phyloP scores from a whole-genome alignment of 495 filamentous ascomycete species.

The Xylaria flabelliformis region DNA sequence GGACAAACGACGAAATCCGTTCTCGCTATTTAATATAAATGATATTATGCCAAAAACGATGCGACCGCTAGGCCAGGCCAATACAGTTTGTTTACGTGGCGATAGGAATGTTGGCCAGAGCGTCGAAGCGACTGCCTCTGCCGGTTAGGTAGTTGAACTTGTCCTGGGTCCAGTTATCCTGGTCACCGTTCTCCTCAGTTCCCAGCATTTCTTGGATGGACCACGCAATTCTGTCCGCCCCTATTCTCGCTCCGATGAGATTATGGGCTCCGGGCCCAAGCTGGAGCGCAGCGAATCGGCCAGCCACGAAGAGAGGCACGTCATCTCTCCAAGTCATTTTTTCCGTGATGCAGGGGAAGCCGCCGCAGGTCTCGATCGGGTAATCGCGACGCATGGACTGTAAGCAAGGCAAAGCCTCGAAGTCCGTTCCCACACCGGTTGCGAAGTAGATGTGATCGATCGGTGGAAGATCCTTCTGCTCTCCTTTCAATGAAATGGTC shows the following conservation, averaged over 20 bases:
- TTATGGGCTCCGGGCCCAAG: conserved; percentile 68
- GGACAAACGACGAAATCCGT: not conserved
- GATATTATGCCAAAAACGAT: not conserved
- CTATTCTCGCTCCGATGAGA: conserved; percentile 67
- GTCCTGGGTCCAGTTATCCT: conserved; percentile 28
- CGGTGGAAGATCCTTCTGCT: conserved; percentile 54
- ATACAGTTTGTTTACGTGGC: not conserved
- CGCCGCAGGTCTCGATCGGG: conserved; percentile 59
- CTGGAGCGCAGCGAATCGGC: conserved; percentile 62
- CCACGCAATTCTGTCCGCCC: conserved; percentile 68
- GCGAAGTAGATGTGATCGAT: conserved; percentile 73
- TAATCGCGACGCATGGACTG: conserved; percentile 56
- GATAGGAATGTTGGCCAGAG: conserved; percentile 24
- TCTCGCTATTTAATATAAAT: not conserved
- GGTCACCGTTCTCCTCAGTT: conserved; percentile 31
- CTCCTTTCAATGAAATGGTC: conserved; percentile 55
- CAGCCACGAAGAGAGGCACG: conserved; percentile 67
- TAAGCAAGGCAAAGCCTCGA: conserved; percentile 57
- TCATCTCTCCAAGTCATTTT: conserved; percentile 63
- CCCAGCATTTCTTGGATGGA: conserved; percentile 58
- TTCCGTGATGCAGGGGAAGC: conserved; percentile 66
- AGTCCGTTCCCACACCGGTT: conserved; percentile 61
- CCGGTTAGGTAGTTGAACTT: conserved; percentile 42
- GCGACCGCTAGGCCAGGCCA: not conserved
- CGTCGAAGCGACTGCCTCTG: conserved; percentile 38